Percentiles rank a stretch among this genome's conserved stretches.
phyloP scores from a whole-genome alignment of 169 alveolate genomes.

The Plasmodium berghei region DNA sequence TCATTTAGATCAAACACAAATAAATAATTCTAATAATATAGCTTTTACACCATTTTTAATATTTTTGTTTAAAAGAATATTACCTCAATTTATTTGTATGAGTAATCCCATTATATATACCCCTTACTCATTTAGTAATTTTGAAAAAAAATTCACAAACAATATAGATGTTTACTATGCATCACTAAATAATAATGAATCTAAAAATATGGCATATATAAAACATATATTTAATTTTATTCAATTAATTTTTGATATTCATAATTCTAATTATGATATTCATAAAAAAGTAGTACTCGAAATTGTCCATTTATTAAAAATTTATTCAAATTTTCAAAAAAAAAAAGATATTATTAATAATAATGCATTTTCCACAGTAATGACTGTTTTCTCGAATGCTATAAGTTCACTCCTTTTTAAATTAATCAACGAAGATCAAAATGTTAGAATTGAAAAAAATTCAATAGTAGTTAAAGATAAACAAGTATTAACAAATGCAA shows the following conservation, averaged over 20 bases:
- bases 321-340: conserved; percentile 47
- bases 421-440: conserved; percentile 59
- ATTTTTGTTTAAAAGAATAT: conserved; percentile 62
- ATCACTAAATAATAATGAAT: conserved; percentile 30
- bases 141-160: conserved; percentile 21
- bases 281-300: conserved; percentile 68
- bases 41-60: conserved; percentile 69
- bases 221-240: conserved; percentile 58
- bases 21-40: conserved; percentile 13
- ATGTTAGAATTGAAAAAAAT: conserved; percentile 33
- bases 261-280: conserved; percentile 39
- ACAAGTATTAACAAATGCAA: conserved; percentile 10
- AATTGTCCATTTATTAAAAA: conserved; percentile 51
- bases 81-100: conserved; percentile 70
- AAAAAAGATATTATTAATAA: conserved; percentile 26
- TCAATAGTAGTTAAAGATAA: conserved; percentile 17
- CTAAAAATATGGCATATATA: conserved; percentile 36
- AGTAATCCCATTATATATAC: conserved; percentile 59
- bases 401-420: conserved; percentile 49
- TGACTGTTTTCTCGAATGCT: conserved; percentile 52
- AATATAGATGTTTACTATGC: conserved; percentile 17
- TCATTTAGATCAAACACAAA: neutral
- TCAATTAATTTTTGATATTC: conserved; percentile 67
- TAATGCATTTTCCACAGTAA: conserved; percentile 24
- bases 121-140: conserved; percentile 10